phyloP scores from a whole-genome alignment of 2,329 filamentous ascomycete species.

The Cladosporium colombiae region DNA sequence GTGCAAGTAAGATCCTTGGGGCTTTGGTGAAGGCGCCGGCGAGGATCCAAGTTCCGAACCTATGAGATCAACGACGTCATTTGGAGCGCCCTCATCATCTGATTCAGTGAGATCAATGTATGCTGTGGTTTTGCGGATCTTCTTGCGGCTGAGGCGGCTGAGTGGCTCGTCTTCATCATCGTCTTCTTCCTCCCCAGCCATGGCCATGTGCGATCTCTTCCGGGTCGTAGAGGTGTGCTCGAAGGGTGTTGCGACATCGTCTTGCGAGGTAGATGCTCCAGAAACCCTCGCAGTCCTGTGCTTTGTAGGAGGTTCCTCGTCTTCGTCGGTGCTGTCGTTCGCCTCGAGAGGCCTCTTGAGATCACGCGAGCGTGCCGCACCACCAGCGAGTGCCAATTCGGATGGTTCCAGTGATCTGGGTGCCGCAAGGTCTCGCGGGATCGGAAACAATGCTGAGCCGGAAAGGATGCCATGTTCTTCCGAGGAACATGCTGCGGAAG shows the following conservation, averaged over 20 bases:
- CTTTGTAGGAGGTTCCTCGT: neutral
- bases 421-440: neutral
- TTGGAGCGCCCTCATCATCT: neutral
- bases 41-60: neutral
- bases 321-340: neutral
- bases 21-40: neutral
- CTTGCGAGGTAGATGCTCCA: neutral
- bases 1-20: slow-evolving; percentile 14
- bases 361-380: neutral
- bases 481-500: neutral
- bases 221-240: neutral
- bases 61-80: neutral
- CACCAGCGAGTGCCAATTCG: neutral
- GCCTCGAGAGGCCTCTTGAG: neutral
- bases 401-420: neutral
- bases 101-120: neutral
- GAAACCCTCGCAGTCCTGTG: neutral
- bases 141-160: neutral
- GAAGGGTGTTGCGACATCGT: neutral
- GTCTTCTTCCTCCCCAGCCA: neutral
- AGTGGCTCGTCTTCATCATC: neutral
- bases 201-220: neutral
- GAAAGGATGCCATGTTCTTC: neutral
- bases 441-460: neutral
- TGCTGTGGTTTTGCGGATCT: neutral